A percentile compares a stretch with the other conserved stretches of the same genome.
phyloP scores from a whole-genome alignment of 257 asterid species.

The Solanum rostratum region DNA sequence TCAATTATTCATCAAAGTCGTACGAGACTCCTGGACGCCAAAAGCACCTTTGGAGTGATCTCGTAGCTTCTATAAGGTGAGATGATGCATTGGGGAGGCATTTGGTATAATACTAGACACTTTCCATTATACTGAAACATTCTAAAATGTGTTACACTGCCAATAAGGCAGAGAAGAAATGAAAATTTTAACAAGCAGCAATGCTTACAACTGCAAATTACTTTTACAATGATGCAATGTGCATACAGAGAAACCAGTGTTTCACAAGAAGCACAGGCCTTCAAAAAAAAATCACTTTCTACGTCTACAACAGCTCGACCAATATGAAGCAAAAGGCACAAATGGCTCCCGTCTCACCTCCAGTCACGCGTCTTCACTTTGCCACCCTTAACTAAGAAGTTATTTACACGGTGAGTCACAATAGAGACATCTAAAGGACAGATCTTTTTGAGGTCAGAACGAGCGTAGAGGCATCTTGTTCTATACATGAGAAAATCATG shows the following conservation, averaged over 20 bases:
- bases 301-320: background rate
- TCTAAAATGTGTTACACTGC: background rate
- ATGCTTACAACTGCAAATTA: background rate
- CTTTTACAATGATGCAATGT: background rate
- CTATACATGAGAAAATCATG: background rate
- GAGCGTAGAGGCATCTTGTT: background rate
- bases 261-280: background rate
- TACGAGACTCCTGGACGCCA: background rate
- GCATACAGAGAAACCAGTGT: background rate
- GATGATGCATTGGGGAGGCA: background rate
- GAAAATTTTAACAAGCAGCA: background rate
- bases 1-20: too few species aligned
- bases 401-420: background rate
- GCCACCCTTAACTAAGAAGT: background rate
- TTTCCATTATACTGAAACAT: background rate
- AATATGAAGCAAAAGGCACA: background rate
- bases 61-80: background rate
- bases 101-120: background rate
- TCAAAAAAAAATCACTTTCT: background rate
- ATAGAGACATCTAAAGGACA: background rate
- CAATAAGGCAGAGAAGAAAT: background rate
- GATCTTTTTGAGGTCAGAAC: background rate
- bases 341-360: background rate
- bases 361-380: background rate
- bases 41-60: too few species aligned